Evolutionary conservation across 345 rosid genomes (phyloP).

Genomic region (Rhizophora mangle): DNA sequence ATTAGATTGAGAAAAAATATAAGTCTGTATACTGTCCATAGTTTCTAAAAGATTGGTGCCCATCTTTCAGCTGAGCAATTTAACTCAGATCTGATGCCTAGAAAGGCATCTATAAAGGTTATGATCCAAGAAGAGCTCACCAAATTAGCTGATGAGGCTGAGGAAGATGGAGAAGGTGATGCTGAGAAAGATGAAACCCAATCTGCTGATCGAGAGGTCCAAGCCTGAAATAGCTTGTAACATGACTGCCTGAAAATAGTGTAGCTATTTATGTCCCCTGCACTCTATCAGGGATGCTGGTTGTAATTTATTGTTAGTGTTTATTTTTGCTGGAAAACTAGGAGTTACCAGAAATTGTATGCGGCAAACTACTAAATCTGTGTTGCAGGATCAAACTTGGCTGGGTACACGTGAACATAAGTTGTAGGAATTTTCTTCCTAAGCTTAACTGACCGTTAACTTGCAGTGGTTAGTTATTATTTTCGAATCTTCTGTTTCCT

Average conservation of each 20-base stretch:
- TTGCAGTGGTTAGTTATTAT: neutral
- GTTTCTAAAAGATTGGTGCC: slow-evolving; percentile 6
- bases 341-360: slow-evolving; percentile 4
- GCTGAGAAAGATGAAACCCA: slow-evolving; percentile 32
- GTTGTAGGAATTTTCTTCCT: slow-evolving; percentile 4
- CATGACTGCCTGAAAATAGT: slow-evolving; percentile 7
- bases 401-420: slow-evolving; percentile 9
- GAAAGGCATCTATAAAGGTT: slow-evolving; percentile 65
- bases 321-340: slow-evolving; percentile 7
- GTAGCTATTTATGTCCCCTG: slow-evolving; percentile 2
- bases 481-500: neutral
- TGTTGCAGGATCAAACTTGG: neutral
- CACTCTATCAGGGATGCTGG: neutral
- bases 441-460: neutral
- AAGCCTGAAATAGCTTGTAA: slow-evolving; percentile 22
- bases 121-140: slow-evolving; percentile 92
- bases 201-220: slow-evolving; percentile 21
- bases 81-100: slow-evolving; percentile 44
- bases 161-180: slow-evolving; percentile 51
- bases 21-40: neutral
- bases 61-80: slow-evolving; percentile 50
- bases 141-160: slow-evolving; percentile 75
- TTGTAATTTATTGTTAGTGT: slow-evolving; percentile 17
- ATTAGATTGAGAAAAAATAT: neutral
- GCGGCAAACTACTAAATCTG: neutral